phyloP scores from a whole-genome alignment of 768 basidiomycete species.

The Lactarius akahatsu region DNA sequence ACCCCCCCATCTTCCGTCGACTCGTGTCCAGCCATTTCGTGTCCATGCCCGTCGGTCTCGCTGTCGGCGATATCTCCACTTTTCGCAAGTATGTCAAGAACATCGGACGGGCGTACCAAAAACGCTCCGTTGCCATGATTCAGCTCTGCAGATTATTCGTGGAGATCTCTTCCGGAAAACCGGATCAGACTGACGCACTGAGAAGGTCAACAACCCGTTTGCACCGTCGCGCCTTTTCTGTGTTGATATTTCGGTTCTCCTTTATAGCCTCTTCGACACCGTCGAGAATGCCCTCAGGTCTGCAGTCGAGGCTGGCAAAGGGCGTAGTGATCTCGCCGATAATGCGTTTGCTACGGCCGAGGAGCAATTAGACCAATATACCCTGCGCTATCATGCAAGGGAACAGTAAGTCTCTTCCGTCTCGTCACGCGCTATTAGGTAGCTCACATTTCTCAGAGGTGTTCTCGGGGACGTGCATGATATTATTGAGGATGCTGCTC shows the following conservation, averaged over 20 bases:
- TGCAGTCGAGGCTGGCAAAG: slow-evolving; percentile 22
- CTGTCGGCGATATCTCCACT: slow-evolving; percentile 15
- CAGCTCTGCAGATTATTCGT: slow-evolving; percentile 25
- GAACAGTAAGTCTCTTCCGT: slow-evolving; percentile 18
- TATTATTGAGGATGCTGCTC: slow-evolving; percentile 27
- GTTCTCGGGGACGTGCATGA: slow-evolving; percentile 25
- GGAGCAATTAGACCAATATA: slow-evolving; percentile 23
- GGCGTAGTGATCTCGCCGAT: slow-evolving; percentile 19
- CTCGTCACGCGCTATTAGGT: background rate
- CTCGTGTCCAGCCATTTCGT: background rate
- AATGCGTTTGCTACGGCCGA: slow-evolving; percentile 22
- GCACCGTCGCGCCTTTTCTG: background rate
- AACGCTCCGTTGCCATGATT: slow-evolving; percentile 27
- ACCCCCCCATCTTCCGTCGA: slow-evolving; percentile 5
- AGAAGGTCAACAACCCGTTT: slow-evolving; percentile 14
- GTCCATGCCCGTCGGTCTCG: slow-evolving; percentile 21
- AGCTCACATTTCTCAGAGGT: slow-evolving; percentile 5
- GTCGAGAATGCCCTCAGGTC: slow-evolving; percentile 24
- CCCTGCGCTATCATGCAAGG: slow-evolving; percentile 13
- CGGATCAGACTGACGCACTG: slow-evolving; percentile 24
- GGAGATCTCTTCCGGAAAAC: slow-evolving; percentile 25
- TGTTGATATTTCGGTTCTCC: background rate
- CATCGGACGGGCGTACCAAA: slow-evolving; percentile 26
- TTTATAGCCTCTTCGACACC: slow-evolving; percentile 18
- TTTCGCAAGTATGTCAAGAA: slow-evolving; percentile 26